Base-by-base conservation (phyloP, 306 rosid species). In the Quercus berberidifolia region DNA sequence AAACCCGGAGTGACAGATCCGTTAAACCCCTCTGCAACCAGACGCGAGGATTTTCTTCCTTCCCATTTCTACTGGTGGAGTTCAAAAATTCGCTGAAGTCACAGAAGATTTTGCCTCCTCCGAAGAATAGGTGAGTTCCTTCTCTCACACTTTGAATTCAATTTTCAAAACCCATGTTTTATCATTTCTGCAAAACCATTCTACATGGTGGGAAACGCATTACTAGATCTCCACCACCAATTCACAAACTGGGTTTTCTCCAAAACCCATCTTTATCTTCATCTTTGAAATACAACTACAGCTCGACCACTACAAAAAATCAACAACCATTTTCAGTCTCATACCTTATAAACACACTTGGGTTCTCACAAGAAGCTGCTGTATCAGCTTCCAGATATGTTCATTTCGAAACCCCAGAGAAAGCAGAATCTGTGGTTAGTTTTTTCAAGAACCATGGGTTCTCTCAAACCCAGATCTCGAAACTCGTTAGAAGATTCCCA, bases 341-440 rank as follows among this genome's bases (percentile, higher is more conserved):
- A 6, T 85, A 87, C 79, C 85, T 89, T 79, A 41, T 72, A 74
- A 65, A 83, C 60, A 62, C 78, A 1, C 64, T 60, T 18, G 83
- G 81, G 5, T 85, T 85, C 57, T 72, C 89, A 23, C 84, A 49
- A 1, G 17, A 89, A 68, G 4, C 60, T 4, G 90, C 90, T 85
- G 73, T 71, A 82, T 83, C 76, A 49, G 78, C 76, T 75, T 81
- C 78, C 30, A 60, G 57, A 35, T 38, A 30, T 28, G 30, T 87
- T 31, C 49, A n/a, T 56, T 80, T 88, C 20, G 62, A 12, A 3
- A 20, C 67, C 62, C 5, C 88, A 4, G 11, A 67, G 1, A 88
- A 83, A 52, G 83, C 88, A 12, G 83, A 87, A 73, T 5, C 76
- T 1, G 75, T 77, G 3, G 12, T 86, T 46, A 1, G 43, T 6